These are phyloP conservation scores for Selenicereus undatus DNA, from an alignment of 148 eudicot species.

Conservation along the genomic window DNA sequence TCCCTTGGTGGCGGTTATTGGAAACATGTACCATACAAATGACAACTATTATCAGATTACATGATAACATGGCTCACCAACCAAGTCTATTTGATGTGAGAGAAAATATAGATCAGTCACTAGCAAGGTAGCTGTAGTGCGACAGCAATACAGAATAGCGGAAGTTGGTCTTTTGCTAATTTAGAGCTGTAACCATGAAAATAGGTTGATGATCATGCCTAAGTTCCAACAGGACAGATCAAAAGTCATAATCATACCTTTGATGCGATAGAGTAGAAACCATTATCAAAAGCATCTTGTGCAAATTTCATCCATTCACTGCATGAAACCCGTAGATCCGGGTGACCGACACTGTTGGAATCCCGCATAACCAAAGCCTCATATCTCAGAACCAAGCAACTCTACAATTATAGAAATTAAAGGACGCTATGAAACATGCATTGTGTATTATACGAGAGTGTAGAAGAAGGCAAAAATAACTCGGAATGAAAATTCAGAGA, in stretches of 20 bases:
- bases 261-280: conserved; percentile 51
- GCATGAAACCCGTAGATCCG: conserved; percentile 44
- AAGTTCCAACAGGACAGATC: background rate
- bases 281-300: conserved; percentile 52
- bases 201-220: background rate
- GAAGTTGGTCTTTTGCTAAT: too few relatives aligned
- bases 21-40: too few relatives aligned
- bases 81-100: too few relatives aligned
- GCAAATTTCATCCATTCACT: conserved; percentile 74
- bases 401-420: conserved; percentile 34
- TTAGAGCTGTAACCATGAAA: background rate
- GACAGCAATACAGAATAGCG: too few relatives aligned
- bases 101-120: too few relatives aligned
- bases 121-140: too few relatives aligned
- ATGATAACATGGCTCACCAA: too few relatives aligned
- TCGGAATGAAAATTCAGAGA: too few relatives aligned
- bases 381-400: conserved; percentile 85
- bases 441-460: too few relatives aligned
- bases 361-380: conserved; percentile 71
- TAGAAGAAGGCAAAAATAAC: too few relatives aligned
- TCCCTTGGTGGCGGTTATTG: too few relatives aligned
- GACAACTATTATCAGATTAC: too few relatives aligned
- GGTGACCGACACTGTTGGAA: conserved; percentile 30
- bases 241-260: conserved; percentile 38
- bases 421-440: background rate